Percentiles rank a stretch among this genome's conserved stretches.
Conservation (phyloP, 371 early-diverging fungal genomes). For the Rhizopus arrhizus region DNA sequence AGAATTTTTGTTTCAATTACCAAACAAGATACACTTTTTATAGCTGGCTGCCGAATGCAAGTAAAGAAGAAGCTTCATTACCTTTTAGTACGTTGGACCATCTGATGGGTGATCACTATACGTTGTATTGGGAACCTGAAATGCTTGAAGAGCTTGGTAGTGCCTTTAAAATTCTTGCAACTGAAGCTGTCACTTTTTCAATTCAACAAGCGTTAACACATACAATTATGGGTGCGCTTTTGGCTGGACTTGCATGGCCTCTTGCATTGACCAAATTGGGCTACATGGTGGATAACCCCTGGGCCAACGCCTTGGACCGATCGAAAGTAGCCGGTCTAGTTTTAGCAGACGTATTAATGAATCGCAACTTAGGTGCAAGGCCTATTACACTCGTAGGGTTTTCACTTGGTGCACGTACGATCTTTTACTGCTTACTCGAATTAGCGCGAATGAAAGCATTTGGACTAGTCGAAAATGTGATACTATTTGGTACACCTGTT, state of each 20-base stretch:
- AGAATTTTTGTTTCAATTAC: too few relatives aligned
- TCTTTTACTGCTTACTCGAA: slow-evolving; percentile 88
- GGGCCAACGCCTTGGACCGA: slow-evolving; percentile 87
- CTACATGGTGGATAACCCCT: slow-evolving; percentile 94
- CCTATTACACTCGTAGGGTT: slow-evolving; percentile 94
- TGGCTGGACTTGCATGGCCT: slow-evolving; percentile 88
- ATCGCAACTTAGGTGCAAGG: slow-evolving; percentile 78
- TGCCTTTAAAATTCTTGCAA: slow-evolving; percentile 81
- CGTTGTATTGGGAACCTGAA: slow-evolving; percentile 89
- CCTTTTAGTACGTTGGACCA: slow-evolving; percentile 83
- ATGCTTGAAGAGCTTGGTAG: slow-evolving; percentile 79
- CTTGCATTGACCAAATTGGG: slow-evolving; percentile 89
- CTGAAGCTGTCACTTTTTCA: slow-evolving; percentile 84
- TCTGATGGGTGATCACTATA: slow-evolving; percentile 77
- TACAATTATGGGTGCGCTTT: slow-evolving; percentile 79
- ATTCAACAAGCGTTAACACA: slow-evolving; percentile 87
- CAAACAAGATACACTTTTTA: background rate
- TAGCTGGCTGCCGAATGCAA: slow-evolving; percentile 49
- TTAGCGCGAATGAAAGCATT: slow-evolving; percentile 78
- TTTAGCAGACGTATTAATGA: slow-evolving; percentile 76
- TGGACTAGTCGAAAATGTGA: slow-evolving; percentile 89
- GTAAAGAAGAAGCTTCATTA: slow-evolving; percentile 73
- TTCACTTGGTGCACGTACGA: slow-evolving; percentile 91
- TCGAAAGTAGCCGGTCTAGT: slow-evolving; percentile 86
- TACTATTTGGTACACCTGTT: slow-evolving; percentile 86